Percentiles rank a stretch among this genome's conserved stretches.
Evolutionary conservation across 2,329 filamentous ascomycete species (phyloP).

Genomic region (Cladophialophora chaetospira): DNA sequence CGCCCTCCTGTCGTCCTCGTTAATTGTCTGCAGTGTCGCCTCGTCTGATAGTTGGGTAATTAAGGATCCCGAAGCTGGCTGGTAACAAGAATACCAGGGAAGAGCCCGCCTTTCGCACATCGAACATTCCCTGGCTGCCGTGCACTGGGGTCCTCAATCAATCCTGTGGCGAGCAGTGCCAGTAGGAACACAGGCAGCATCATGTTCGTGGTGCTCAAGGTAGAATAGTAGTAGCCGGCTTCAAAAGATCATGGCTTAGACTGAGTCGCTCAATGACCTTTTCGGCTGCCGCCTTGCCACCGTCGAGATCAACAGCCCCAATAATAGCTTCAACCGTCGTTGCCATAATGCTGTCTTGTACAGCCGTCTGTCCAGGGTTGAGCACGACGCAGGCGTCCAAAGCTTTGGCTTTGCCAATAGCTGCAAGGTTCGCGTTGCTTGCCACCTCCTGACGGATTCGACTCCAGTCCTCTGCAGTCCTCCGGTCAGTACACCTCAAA

Average conservation of each 20-base stretch:
- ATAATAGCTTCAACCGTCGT: neutral
- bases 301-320: neutral
- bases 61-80: too few relatives aligned
- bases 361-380: neutral
- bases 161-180: neutral
- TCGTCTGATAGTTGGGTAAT: too few relatives aligned
- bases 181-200: neutral
- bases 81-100: too few relatives aligned
- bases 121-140: neutral
- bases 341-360: neutral
- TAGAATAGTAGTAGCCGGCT: neutral
- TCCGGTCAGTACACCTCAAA: neutral
- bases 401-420: neutral
- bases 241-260: neutral
- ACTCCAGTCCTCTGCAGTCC: neutral
- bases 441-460: neutral
- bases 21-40: too few relatives aligned
- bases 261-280: neutral
- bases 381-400: neutral
- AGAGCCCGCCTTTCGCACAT: neutral
- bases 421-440: neutral
- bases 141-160: neutral
- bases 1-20: too few relatives aligned
- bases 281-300: neutral
- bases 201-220: neutral